Evolutionary conservation across 2,329 filamentous ascomycete genomes (phyloP).

Genomic region (Sphaerulina populicola): DNA sequence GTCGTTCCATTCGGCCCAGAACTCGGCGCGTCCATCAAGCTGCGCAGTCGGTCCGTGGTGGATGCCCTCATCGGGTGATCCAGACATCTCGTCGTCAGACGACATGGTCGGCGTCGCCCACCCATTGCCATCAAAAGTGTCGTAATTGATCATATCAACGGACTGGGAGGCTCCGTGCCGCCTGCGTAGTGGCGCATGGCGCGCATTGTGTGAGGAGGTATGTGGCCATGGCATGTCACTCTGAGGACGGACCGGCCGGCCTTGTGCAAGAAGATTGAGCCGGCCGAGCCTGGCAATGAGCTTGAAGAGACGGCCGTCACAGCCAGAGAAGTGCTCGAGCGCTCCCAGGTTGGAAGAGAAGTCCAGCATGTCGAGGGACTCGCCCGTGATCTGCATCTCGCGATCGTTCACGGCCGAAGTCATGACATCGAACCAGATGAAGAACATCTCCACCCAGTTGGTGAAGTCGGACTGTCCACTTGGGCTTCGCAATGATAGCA

Average conservation of each 20-base stretch:
- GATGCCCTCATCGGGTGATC: constrained; percentile 29
- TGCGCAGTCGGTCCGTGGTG: constrained; percentile 15
- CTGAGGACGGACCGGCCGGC: constrained; percentile 38
- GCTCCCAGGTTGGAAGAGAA: constrained; percentile 61
- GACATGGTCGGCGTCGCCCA: constrained; percentile 44
- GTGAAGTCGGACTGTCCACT: constrained; percentile 56
- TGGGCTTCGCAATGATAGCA: constrained; percentile 66
- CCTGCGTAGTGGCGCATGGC: constrained; percentile 11
- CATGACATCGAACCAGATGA: constrained; percentile 91
- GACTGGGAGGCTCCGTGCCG: constrained; percentile 7
- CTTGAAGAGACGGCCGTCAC: constrained; percentile 78
- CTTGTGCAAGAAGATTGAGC: constrained; percentile 74
- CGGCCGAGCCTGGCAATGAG: constrained; percentile 75
- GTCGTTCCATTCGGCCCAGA: constrained; percentile 82
- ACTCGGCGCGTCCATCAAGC: constrained; percentile 48
- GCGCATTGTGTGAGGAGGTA: constrained; percentile 9
- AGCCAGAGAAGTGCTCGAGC: constrained; percentile 77
- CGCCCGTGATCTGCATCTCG: constrained; percentile 66
- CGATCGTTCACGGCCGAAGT: constrained; percentile 86
- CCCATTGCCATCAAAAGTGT: constrained; percentile 51
- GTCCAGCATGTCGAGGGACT: constrained; percentile 55
- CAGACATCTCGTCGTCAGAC: constrained; percentile 32
- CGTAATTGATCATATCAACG: constrained; percentile 37
- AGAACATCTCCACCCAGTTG: constrained; percentile 85
- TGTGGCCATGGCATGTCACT: constrained; percentile 8